Conservation (phyloP, 2,329 filamentous ascomycete species). For the Parastagonospora avenae region DNA sequence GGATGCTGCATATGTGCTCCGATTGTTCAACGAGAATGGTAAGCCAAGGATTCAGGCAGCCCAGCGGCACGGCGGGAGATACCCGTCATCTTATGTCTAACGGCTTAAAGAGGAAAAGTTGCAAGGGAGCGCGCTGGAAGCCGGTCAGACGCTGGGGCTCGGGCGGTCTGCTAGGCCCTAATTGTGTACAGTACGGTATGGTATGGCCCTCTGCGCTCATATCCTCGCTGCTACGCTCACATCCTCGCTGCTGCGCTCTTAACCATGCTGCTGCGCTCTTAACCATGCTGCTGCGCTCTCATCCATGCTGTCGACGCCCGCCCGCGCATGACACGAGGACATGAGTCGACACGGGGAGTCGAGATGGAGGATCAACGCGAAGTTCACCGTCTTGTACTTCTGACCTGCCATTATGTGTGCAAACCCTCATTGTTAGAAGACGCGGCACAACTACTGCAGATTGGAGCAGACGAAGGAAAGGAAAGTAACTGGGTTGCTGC, state of each 20-base stretch:
- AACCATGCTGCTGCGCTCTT: no score
- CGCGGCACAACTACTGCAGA: no score
- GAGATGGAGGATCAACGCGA: conserved; percentile 25
- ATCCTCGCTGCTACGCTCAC: no score
- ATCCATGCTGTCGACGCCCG: conserved; percentile 21
- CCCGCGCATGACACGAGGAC: conserved; percentile 12
- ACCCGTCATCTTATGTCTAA: conserved; percentile 32
- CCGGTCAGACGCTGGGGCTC: conserved; percentile 31
- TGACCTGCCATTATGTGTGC: no score
- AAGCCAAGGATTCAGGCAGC: conserved; percentile 9
- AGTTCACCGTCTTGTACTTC: background rate
- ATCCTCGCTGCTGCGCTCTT: no score
- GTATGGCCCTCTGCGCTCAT: no score
- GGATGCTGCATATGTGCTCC: no score
- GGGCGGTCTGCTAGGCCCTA: conserved; percentile 32
- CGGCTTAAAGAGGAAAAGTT: conserved; percentile 24
- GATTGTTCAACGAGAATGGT: conserved; percentile 29
- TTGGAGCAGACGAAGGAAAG: no score
- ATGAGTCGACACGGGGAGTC: conserved; percentile 24
- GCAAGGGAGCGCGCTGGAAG: conserved; percentile 33
- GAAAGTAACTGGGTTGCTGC: no score
- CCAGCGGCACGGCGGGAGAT: conserved; percentile 29
- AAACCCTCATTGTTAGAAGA: no score
- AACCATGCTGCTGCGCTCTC: background rate
- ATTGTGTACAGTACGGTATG: conserved; percentile 14